Base-by-base conservation (phyloP, 257 asterid genomes). In the Coffea canephora region DNA sequence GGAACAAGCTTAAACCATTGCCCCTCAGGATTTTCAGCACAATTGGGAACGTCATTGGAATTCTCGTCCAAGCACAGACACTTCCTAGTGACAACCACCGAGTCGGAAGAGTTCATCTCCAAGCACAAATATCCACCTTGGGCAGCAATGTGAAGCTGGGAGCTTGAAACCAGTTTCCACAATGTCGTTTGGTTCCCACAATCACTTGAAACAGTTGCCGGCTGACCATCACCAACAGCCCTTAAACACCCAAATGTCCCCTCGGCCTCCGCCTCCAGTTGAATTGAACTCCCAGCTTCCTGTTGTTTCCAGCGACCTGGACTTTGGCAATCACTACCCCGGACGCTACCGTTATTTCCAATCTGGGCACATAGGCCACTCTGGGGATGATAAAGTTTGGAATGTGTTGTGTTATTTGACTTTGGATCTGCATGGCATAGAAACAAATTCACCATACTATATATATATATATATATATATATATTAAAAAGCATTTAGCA, bases 1-100 rank as follows among this genome's bases (percentile, higher is more conserved):
- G 92, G 85, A 25, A 93, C 87, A 81, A 93, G 64, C 75, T 87
- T 90, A 67, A 91, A 91, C 97, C 97, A 93, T 73, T 91, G 97
- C 2, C 36, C 74, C 75, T 91, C 82, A 8, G 97, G 97, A 81
- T 91, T 91, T 0, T 86, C 80, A 67, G 59, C 65, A 86, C 92
- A 88, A 77, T 55, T 76, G 5, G 89, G 83, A 49, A 57, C 10
- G 10, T 73, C 13, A 80, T 89, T 90, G 12, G 0, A 57, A 49
- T 83, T 89, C 74, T 84, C 43, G 14, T 88, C 87, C 62, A 89
- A 80, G 27, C 91, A 88, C 4, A 91, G 73, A 31, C 97, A 93
- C 74, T 89, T 86, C 52, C 78, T 89, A 3, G 91, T 87, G 77
- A 89, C 82, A 66, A 93, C 31, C 48, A 48, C 83, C 9, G 82